Conservation (phyloP, 1,284 basidiomycete species). For the Moniliophthora roreri region DNA sequence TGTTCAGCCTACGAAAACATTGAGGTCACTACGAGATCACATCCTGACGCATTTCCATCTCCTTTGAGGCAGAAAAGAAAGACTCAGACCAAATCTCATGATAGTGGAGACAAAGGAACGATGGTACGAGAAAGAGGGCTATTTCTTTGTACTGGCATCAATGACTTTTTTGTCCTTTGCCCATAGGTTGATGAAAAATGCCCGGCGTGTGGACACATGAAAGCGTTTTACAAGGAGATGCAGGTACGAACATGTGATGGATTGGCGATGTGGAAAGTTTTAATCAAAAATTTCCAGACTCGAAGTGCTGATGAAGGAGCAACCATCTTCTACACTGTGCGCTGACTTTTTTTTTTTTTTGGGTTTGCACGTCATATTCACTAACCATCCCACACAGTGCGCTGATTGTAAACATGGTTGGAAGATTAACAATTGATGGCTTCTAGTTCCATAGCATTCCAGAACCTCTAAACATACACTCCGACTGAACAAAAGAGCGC, state of each 20-base stretch:
- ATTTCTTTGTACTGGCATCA: neutral
- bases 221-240: slow-evolving; percentile 77
- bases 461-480: slow-evolving; percentile 70
- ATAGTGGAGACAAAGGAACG: slow-evolving; percentile 71
- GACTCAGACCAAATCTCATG: slow-evolving; percentile 84
- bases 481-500: slow-evolving; percentile 85
- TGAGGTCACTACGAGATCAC: slow-evolving; percentile 87
- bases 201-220: slow-evolving; percentile 83
- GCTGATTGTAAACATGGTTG: slow-evolving; percentile 14
- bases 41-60: slow-evolving; percentile 94
- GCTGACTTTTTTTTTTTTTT: slow-evolving; percentile 24
- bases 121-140: slow-evolving; percentile 45
- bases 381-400: slow-evolving; percentile 7
- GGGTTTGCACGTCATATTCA: neutral
- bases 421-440: slow-evolving; percentile 13
- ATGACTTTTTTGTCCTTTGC: slow-evolving; percentile 6
- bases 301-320: slow-evolving; percentile 90
- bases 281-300: slow-evolving; percentile 47
- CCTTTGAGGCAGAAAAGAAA: slow-evolving; percentile 86
- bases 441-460: neutral
- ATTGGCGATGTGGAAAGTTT: slow-evolving; percentile 5
- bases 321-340: slow-evolving; percentile 78
- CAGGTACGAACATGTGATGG: slow-evolving; percentile 50
- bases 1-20: slow-evolving; percentile 88
- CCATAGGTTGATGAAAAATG: slow-evolving; percentile 89